Evolutionary conservation across 2,329 filamentous ascomycete genomes (phyloP), one percentile per base, ranked within the genome.

Genomic region (Clonostachys rosea): DNA sequence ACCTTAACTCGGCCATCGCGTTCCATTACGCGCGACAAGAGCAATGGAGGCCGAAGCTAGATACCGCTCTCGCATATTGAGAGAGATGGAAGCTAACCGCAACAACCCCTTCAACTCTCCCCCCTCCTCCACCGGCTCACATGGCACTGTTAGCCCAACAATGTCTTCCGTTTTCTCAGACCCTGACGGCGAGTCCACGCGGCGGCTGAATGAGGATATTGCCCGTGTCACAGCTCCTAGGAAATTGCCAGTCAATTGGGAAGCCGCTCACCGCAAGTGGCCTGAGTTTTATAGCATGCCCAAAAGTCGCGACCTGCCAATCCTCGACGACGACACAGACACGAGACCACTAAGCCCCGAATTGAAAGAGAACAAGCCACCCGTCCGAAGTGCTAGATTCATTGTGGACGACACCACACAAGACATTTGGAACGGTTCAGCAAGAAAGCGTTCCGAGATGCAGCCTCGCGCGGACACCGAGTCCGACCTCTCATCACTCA

Each of bases 51-150:
- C 61, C 56, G 68, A 73, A 54, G 66, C 52, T 55, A 66, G 69
- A 55, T 73, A 71, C 64, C 70, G 69, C 56, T 73, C 70, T 56
- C 70, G 70, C 54, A 71, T 73, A 50, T 65, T 73, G 55, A 69
- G 74, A 61, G 74, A 77, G 64, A 75, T 76, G 72, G 70, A 73
- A 43, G 65, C 71, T 52, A 71, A 75, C 62, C 68, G 71, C 60
- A 69, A 76, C 49, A 77, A 80, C 59, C 76, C 77, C 6, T 80
- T 79, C 65, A 78, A 77, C 62, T 80, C 77, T 17, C 78, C 78
- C 6, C 76, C 77, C 17, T 79, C 77, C 7, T 81, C 77, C 7
- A 80, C 77, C 33, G 77, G 76, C 47, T 77, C 75, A 45, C 76
- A 79, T 62, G 76, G 77, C 59, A 78, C 76, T 50, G 69, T 80